Evolutionary conservation across 768 basidiomycete species (phyloP).

Genomic region (Tulasnella sp.): DNA sequence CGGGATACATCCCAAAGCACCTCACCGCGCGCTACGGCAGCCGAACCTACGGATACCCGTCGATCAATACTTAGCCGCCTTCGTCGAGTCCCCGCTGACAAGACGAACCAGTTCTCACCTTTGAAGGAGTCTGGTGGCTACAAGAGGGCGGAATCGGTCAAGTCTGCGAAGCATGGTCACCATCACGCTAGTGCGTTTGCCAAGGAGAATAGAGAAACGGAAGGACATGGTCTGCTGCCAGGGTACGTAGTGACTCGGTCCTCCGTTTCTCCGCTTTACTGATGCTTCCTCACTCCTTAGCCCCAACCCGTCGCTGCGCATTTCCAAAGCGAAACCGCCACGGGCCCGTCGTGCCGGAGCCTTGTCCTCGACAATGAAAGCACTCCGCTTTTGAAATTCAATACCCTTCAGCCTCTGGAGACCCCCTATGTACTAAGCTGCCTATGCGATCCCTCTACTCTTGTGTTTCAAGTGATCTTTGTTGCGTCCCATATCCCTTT

Average conservation of each 20-base stretch:
- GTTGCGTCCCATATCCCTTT: too few species aligned
- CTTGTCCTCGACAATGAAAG: too few species aligned
- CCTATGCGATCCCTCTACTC: too few species aligned
- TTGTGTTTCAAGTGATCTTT: too few species aligned
- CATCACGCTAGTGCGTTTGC: background rate
- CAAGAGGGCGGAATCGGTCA: background rate
- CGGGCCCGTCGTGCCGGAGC: too few species aligned
- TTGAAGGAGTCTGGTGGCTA: background rate
- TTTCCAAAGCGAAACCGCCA: constrained; percentile 11
- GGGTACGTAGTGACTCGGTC: background rate
- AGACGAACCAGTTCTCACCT: background rate
- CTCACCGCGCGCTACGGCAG: background rate
- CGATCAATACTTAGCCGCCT: background rate
- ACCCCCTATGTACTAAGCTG: too few species aligned
- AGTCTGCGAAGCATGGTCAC: background rate
- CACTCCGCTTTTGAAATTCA: too few species aligned
- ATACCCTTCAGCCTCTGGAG: too few species aligned
- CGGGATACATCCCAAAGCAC: background rate
- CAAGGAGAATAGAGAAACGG: constrained; percentile 12
- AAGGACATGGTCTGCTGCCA: constrained; percentile 2
- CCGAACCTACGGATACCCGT: background rate
- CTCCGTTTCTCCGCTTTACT: background rate
- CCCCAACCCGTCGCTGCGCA: constrained; percentile 4
- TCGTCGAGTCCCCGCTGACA: constrained; percentile 3
- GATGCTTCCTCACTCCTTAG: background rate